Conservation (phyloP, 352 stramenopile genomes). For the Phytophthora citrophthora region DNA sequence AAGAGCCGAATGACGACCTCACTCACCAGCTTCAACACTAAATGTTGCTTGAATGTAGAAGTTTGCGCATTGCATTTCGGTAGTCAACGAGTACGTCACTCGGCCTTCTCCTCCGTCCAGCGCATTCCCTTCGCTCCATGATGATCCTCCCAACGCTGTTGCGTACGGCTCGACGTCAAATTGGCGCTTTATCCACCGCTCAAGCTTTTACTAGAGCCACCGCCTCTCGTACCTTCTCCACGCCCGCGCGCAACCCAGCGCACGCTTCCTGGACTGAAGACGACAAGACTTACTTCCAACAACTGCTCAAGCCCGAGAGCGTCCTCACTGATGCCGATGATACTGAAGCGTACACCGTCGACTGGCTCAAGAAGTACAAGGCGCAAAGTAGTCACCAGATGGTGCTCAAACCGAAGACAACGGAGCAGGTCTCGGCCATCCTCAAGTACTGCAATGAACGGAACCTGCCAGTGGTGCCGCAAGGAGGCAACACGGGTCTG, state of each 20-base stretch:
- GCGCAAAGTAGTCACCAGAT: constrained; percentile 61
- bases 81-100: constrained; percentile 16
- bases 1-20: no score
- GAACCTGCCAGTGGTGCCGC: constrained; percentile 92
- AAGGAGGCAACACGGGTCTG: constrained; percentile 98
- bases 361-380: constrained; percentile 91
- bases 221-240: constrained; percentile 29
- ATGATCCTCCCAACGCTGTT: constrained; percentile 35
- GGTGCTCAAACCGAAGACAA: constrained; percentile 88
- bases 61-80: constrained; percentile 14
- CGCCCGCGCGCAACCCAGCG: constrained; percentile 44
- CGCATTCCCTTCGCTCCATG: neutral
- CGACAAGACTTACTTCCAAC: constrained; percentile 72
- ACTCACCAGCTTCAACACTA: constrained; percentile 7
- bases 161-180: constrained; percentile 16
- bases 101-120: neutral
- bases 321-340: constrained; percentile 78
- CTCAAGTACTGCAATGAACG: constrained; percentile 94
- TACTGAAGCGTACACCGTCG: constrained; percentile 71
- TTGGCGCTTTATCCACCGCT: constrained; percentile 1
- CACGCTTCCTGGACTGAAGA: constrained; percentile 65
- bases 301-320: constrained; percentile 60
- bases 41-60: constrained; percentile 2
- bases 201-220: constrained; percentile 2
- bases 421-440: constrained; percentile 89